Conservation (phyloP, 495 filamentous ascomycete genomes). For the Hyaloscypha finlandica region DNA sequence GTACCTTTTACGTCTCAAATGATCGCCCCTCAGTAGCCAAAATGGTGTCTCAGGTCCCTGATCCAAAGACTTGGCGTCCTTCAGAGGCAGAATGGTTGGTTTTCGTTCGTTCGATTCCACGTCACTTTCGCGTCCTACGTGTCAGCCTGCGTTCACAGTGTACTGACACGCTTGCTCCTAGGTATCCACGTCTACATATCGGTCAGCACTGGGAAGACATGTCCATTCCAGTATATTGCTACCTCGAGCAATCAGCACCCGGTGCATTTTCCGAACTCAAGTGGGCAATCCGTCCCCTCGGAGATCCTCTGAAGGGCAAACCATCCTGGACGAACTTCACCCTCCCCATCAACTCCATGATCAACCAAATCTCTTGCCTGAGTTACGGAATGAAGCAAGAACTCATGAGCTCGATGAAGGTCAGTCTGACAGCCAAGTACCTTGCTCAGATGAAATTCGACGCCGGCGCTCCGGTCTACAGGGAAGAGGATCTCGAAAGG, state of each 20-base stretch:
- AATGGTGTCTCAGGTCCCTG: background rate
- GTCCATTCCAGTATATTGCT: conserved; percentile 2
- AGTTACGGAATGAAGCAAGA: background rate
- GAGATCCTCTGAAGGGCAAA: background rate
- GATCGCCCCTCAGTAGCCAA: background rate
- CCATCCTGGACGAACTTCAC: background rate
- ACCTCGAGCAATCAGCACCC: background rate
- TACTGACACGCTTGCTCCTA: background rate
- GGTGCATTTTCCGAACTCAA: background rate
- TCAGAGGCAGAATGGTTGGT: background rate
- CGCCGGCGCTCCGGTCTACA: background rate
- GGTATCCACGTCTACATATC: conserved; percentile 2
- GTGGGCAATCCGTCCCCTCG: background rate
- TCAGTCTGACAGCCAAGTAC: background rate
- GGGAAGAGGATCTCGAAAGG: background rate
- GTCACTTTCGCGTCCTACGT: background rate
- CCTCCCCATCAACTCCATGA: background rate
- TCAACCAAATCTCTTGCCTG: background rate
- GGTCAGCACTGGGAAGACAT: conserved; percentile 1
- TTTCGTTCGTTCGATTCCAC: background rate
- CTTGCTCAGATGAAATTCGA: background rate
- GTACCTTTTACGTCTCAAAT: background rate
- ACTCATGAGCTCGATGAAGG: background rate
- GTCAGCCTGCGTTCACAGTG: background rate
- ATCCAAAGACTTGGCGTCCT: background rate